Base-by-base conservation (phyloP, 495 filamentous ascomycete genomes). In the Annulohypoxylon bovei region DNA sequence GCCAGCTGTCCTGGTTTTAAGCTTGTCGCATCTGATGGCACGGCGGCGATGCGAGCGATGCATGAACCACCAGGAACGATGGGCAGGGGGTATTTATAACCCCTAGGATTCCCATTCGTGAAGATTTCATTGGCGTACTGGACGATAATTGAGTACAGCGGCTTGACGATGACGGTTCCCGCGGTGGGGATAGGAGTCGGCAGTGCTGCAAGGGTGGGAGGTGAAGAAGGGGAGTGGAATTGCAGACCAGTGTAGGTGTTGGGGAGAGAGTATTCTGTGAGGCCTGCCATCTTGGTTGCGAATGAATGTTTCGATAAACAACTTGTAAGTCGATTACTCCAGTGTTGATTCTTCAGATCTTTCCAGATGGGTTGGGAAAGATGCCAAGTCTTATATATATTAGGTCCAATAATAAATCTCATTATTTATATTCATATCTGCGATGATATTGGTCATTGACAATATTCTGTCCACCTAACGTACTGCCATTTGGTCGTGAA, bases 1-100 rank as follows among this genome's bases (percentile, higher is more conserved):
- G 86, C 86, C 14, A 88, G 72, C n/a, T 87, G 79, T 0, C 81
- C 84, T 7, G 72, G 59, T 28, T 75, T 73, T 12, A 87, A 67
- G 11, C 59, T 42, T 0, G 78, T 80, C 5, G 84, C 78, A 68
- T 88, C 85, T 0, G 80, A 60, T 3, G 85, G 83, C 5, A 83
- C 72, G 0, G 79, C 74, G 2, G 75, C 76, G 44, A 88, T 70
- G 28, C 84, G 84, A 6, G 78, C 86, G 47, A 88, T 64, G 14
- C 61, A 70, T 40, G 67, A 37, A 4, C 67, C 67, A 4, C 72
- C 72, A 3, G 74, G 74, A 12, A 74, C 63, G 11, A 76, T 28
- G 14, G 74, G 72, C 1, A 74, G 42, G 8, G 74, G 74, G 37
- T 71, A 76, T 49, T 71, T 68, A 52, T 76, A 70, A 2, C 71